Percentiles rank a stretch among this genome's conserved stretches.
These are phyloP conservation scores for Solanum chilense DNA, from an alignment of 257 asterid genomes.

Conservation along the genomic window DNA sequence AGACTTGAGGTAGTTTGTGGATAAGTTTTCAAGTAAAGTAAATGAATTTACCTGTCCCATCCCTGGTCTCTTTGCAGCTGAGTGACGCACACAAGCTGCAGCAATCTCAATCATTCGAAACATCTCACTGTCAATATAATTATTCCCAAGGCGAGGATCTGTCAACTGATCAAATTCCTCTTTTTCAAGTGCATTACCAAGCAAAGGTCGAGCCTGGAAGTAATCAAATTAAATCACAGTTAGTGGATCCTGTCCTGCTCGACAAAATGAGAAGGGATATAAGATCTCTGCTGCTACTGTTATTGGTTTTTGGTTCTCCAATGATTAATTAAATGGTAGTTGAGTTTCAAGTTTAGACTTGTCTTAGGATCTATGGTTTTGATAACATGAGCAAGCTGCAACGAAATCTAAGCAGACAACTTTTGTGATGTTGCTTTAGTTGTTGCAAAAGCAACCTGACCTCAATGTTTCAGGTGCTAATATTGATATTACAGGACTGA, in stretches of 20 bases:
- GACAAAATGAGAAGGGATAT: neutral
- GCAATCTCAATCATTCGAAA: constrained; percentile 71
- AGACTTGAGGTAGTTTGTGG: neutral
- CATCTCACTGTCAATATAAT: constrained; percentile 50
- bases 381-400: neutral
- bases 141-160: constrained; percentile 66
- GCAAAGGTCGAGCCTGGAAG: constrained; percentile 83
- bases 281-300: neutral
- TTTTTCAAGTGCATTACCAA: constrained; percentile 52
- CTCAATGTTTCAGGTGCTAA: neutral
- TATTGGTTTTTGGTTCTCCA: neutral
- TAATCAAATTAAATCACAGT: neutral
- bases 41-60: constrained; percentile 73
- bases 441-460: neutral
- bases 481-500: neutral
- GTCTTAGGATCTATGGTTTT: neutral
- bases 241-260: neutral
- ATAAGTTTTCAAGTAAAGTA: neutral
- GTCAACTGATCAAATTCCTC: constrained; percentile 47
- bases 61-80: constrained; percentile 69
- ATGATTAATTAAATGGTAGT: neutral
- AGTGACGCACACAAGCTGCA: constrained; percentile 92
- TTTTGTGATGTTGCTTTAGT: neutral
- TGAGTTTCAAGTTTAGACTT: neutral
- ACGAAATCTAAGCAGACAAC: neutral